These are phyloP conservation scores for Gossypium davidsonii DNA, from an alignment of 441 rosid species.

Conservation along the genomic window DNA sequence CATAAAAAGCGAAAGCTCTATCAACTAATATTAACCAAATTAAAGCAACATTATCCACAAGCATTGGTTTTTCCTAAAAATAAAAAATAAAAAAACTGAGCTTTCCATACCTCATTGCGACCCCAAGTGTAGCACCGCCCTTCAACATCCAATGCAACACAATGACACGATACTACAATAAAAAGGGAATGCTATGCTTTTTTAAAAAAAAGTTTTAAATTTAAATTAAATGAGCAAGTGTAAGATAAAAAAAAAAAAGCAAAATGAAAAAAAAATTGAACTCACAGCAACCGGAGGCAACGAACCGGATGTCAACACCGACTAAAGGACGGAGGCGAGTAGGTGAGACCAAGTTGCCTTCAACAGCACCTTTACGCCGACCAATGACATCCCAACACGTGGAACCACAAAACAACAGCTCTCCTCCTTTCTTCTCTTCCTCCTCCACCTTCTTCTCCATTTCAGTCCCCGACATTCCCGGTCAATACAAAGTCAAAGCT, in stretches of 20 bases:
- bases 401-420: constrained; percentile 81
- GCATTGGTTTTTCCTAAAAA: neutral
- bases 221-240: neutral
- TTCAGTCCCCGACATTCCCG: constrained; percentile 47
- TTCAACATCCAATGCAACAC: constrained; percentile 87
- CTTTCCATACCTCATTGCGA: constrained; percentile 67
- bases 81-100: constrained; percentile 6
- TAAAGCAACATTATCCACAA: neutral
- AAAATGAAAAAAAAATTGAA: neutral
- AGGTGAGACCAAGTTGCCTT: constrained; percentile 80
- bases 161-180: constrained; percentile 78
- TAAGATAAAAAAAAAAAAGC: neutral
- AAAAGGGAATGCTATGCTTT: neutral
- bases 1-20: constrained; percentile 21
- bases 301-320: constrained; percentile 64
- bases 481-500: constrained; percentile 3
- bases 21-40: constrained; percentile 9
- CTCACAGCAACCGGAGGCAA: constrained; percentile 82
- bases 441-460: constrained; percentile 42
- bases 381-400: constrained; percentile 76
- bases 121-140: constrained; percentile 99
- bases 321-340: constrained; percentile 86
- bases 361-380: constrained; percentile 50
- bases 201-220: neutral
- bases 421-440: constrained; percentile 67